phyloP scores from a whole-genome alignment of 176 grass and related monocot genomes.

The Luzula sylvatica region DNA sequence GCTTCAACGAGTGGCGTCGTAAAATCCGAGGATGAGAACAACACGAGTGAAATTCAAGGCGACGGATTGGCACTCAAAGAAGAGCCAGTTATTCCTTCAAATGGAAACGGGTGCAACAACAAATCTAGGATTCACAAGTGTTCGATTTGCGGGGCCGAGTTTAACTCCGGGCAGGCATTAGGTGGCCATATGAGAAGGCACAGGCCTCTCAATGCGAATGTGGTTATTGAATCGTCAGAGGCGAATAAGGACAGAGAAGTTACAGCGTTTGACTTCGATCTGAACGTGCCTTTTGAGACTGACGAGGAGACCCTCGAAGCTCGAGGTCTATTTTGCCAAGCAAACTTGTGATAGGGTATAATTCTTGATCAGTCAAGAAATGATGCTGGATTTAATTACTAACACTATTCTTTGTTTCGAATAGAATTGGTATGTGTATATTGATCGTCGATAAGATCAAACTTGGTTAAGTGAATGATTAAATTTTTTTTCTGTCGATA shows the following conservation, averaged over 20 bases:
- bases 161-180: slow-evolving; percentile 72
- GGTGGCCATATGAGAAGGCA: slow-evolving; percentile 93
- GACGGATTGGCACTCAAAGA: slow-evolving; percentile 14
- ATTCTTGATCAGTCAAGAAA: slow-evolving; percentile 35
- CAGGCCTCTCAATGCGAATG: slow-evolving; percentile 36
- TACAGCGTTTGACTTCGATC: slow-evolving; percentile 53
- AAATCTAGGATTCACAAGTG: slow-evolving; percentile 49
- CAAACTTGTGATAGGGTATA: slow-evolving; percentile 28
- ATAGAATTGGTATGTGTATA: slow-evolving; percentile 14
- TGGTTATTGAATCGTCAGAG: slow-evolving; percentile 14
- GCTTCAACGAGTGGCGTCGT: not conserved
- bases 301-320: slow-evolving; percentile 20
- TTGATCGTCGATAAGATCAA: slow-evolving; percentile 7
- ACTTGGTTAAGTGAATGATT: no score
- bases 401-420: slow-evolving; percentile 37
- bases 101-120: not conserved
- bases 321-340: slow-evolving; percentile 16
- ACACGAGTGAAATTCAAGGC: not conserved
- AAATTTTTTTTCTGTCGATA: no score
- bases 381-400: slow-evolving; percentile 11
- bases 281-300: slow-evolving; percentile 61
- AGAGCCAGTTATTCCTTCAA: slow-evolving; percentile 23
- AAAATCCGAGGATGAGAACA: not conserved
- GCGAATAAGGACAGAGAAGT: slow-evolving; percentile 18
- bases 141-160: slow-evolving; percentile 55